These are phyloP conservation scores for Coemansia interrupta DNA, from an alignment of 192 early-diverging fungal species.

Conservation along the genomic window DNA sequence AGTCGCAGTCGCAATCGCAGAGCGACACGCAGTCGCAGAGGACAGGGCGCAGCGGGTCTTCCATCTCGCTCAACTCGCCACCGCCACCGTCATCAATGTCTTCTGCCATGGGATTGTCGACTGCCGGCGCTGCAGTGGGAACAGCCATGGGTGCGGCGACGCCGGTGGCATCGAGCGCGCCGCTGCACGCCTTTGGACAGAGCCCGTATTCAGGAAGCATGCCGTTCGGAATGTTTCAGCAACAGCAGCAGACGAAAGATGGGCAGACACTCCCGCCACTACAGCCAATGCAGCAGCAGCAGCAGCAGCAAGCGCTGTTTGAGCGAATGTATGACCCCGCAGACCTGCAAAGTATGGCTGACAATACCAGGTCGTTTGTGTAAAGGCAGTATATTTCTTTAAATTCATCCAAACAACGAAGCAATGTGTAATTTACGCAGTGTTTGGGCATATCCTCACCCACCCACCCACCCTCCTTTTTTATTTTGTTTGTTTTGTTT, in stretches of 20 bases:
- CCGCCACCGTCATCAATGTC: neutral
- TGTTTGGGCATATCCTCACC: too few species aligned
- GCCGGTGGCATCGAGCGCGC: neutral
- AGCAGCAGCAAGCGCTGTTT: conserved; percentile 12
- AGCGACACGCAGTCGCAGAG: conserved; percentile 13
- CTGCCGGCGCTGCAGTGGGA: neutral
- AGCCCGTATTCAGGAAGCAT: conserved; percentile 1
- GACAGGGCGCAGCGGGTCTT: conserved; percentile 14
- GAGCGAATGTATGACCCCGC: conserved; percentile 23
- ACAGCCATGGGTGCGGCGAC: conserved; percentile 1
- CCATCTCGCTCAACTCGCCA: conserved; percentile 20
- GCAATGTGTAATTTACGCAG: neutral
- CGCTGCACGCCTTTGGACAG: conserved; percentile 16
- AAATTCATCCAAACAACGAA: neutral
- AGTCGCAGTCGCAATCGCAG: conserved; percentile 7
- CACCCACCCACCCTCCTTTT: neutral
- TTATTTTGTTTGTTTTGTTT: neutral
- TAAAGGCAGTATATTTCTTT: conserved; percentile 1
- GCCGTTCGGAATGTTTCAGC: conserved; percentile 1
- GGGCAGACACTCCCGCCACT: conserved; percentile 1
- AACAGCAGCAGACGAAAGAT: neutral
- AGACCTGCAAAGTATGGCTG: conserved; percentile 21
- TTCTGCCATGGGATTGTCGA: neutral
- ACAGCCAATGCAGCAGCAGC: neutral
- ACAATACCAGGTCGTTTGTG: conserved; percentile 30